These are phyloP conservation scores for Plectranthus barbatus DNA, from an alignment of 257 asterid species.

Conservation along the genomic window DNA sequence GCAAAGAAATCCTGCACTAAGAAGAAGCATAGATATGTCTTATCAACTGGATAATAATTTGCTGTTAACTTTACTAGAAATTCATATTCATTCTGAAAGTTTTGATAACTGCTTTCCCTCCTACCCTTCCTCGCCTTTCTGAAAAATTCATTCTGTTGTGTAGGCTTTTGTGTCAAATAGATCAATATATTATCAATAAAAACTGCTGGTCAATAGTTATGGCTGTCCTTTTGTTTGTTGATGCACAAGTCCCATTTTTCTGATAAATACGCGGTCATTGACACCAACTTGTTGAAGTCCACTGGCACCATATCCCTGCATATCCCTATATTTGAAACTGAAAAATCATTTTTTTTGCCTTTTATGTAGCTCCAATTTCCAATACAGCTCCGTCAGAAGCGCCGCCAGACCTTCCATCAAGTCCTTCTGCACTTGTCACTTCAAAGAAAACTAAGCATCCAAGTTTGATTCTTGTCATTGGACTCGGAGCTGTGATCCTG, in stretches of 20 bases:
- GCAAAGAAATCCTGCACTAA: not conserved
- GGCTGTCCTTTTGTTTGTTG: not conserved
- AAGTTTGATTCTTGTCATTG: slow-evolving; percentile 51
- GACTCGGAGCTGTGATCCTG: slow-evolving; percentile 63
- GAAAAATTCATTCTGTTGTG: not conserved
- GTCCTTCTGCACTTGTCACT: slow-evolving; percentile 36
- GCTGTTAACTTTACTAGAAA: slow-evolving; percentile 1
- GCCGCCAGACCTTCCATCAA: slow-evolving; percentile 44
- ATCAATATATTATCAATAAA: not conserved
- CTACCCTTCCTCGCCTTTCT: not conserved
- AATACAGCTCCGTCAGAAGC: slow-evolving; percentile 44
- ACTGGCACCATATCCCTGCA: not conserved
- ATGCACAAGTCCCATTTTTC: not conserved
- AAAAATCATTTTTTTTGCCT: slow-evolving; percentile 13
- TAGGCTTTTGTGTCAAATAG: not conserved
- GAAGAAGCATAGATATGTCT: not conserved
- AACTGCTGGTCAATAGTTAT: not conserved
- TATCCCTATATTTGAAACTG: not conserved
- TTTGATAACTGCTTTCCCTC: not conserved
- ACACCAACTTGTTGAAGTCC: not conserved
- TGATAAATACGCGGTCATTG: not conserved
- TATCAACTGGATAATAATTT: not conserved
- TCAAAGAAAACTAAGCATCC: slow-evolving; percentile 44
- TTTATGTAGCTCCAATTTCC: slow-evolving; percentile 58
- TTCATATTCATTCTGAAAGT: not conserved